These are phyloP conservation scores for Aspergillus latus DNA, from an alignment of 2,329 filamentous ascomycete genomes.

Conservation along the genomic window DNA sequence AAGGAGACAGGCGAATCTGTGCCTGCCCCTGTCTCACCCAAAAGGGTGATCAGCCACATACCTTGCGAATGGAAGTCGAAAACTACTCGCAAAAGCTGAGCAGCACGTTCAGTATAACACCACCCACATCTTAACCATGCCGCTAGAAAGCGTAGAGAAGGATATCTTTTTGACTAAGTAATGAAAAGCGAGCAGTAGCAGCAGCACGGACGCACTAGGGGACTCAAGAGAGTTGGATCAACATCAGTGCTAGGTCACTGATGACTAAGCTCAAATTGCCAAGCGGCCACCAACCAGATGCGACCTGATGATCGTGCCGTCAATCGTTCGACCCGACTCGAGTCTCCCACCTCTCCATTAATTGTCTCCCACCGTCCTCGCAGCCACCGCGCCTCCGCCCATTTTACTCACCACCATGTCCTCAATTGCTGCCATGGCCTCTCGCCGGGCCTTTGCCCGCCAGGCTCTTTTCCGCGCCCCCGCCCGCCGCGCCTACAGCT, in stretches of 20 bases:
- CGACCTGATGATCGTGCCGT: constrained; percentile 33
- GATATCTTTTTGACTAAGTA: neutral
- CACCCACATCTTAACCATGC: constrained; percentile 3
- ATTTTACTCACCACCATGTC: constrained; percentile 35
- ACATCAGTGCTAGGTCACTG: neutral
- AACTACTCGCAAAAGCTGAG: neutral
- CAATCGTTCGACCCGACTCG: constrained; percentile 33
- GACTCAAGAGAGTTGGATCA: too few relatives aligned
- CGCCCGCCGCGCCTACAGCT: constrained; percentile 40
- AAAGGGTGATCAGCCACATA: constrained; percentile 14
- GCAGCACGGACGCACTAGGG: constrained; percentile 1
- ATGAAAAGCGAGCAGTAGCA: neutral
- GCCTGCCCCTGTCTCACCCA: constrained; percentile 4
- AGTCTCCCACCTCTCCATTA: constrained; percentile 27
- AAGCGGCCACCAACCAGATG: constrained; percentile 22
- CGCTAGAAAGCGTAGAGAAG: constrained; percentile 4
- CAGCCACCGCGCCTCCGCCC: constrained; percentile 18
- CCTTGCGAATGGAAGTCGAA: constrained; percentile 12
- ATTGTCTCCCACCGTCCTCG: constrained; percentile 17
- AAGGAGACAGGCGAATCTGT: neutral
- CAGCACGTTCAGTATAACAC: constrained; percentile 6
- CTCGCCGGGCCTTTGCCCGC: constrained; percentile 44
- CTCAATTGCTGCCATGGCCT: constrained; percentile 43
- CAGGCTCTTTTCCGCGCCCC: constrained; percentile 43
- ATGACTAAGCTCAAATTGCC: constrained; percentile 22